Conservation (phyloP, 1,139 yeast genomes). For the Hanseniaspora sp. region DNA sequence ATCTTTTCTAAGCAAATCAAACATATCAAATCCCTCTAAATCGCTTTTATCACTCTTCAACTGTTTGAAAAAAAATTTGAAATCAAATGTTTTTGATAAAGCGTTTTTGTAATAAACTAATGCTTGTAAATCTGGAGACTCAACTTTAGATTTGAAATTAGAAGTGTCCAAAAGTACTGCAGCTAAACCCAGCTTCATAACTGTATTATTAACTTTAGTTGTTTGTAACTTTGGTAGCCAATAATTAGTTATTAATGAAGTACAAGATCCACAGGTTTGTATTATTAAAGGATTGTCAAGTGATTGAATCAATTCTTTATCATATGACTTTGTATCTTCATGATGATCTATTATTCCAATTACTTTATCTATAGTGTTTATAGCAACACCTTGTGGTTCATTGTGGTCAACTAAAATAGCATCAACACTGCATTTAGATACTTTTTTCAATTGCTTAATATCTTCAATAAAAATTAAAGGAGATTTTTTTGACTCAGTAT, state of each 20-base stretch:
- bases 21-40: constrained; percentile 45
- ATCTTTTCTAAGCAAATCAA: constrained; percentile 65
- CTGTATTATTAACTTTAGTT: constrained; percentile 18
- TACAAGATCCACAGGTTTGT: constrained; percentile 61
- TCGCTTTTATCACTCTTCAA: constrained; percentile 52
- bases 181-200: constrained; percentile 32
- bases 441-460: constrained; percentile 27
- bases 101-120: constrained; percentile 31
- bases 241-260: constrained; percentile 57
- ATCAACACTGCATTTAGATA: constrained; percentile 25
- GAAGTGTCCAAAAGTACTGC: constrained; percentile 69
- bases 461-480: constrained; percentile 58
- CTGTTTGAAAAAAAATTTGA: constrained; percentile 30
- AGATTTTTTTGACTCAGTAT: constrained; percentile 30
- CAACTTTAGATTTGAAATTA: constrained; percentile 49
- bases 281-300: constrained; percentile 48
- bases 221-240: constrained; percentile 35
- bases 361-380: constrained; percentile 33
- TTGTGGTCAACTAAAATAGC: constrained; percentile 77
- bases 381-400: constrained; percentile 44
- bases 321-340: constrained; percentile 48
- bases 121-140: constrained; percentile 43
- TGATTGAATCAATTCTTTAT: constrained; percentile 26
- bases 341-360: constrained; percentile 77
- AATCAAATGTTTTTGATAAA: constrained; percentile 19